Evolutionary conservation across 306 rosid genomes (phyloP).

Genomic region (Pterocarpus macrocarpus): DNA sequence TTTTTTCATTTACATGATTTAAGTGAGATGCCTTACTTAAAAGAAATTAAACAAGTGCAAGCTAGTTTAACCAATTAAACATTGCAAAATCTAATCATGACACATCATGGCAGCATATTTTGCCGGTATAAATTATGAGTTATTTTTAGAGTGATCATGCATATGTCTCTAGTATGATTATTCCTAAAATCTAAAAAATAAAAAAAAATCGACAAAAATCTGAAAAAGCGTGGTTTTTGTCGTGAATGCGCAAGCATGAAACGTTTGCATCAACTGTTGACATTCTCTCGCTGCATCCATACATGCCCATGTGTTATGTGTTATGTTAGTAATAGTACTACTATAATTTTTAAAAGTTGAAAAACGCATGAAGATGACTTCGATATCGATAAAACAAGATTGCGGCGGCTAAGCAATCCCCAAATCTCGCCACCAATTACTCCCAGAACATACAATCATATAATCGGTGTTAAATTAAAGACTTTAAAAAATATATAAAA

Average conservation of each 20-base stretch:
- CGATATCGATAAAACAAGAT: constrained; percentile 56
- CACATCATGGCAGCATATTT: constrained; percentile 17
- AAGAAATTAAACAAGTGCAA: background rate
- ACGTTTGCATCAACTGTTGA: constrained; percentile 36
- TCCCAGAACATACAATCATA: constrained; percentile 55
- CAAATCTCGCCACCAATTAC: constrained; percentile 90
- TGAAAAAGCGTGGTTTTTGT: background rate
- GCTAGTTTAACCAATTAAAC: background rate
- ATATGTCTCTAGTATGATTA: background rate
- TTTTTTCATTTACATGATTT: no score
- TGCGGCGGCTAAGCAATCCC: constrained; percentile 82
- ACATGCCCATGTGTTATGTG: constrained; percentile 43
- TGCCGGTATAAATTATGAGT: background rate
- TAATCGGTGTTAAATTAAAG: constrained; percentile 22
- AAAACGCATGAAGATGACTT: constrained; percentile 56
- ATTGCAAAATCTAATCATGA: background rate
- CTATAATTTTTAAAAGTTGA: constrained; percentile 31
- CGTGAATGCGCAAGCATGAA: constrained; percentile 34
- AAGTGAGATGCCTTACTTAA: no score
- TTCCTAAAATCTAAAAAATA: background rate
- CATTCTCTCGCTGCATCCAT: background rate
- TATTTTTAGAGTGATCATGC: background rate
- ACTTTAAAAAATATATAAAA: background rate
- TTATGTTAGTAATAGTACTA: background rate
- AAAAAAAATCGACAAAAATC: background rate